Conservation (phyloP, 805 yeast species). For the Millerago galiae region DNA sequence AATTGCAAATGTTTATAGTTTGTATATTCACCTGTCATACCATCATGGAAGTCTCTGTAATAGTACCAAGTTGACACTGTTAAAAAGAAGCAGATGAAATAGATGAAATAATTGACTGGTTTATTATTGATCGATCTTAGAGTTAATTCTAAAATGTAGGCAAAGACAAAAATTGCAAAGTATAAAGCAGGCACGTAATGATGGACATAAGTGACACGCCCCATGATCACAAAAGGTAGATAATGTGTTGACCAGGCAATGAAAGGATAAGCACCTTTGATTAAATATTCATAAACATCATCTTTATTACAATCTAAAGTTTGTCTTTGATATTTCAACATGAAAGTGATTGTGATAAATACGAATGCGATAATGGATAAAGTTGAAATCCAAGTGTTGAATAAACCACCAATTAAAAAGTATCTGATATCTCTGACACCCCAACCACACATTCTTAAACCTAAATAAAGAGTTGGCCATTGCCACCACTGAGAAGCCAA, state of each 20-base stretch:
- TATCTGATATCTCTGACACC: conserved; percentile 46
- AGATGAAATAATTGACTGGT: conserved; percentile 30
- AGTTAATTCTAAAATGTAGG: conserved; percentile 24
- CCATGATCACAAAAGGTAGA: conserved; percentile 87
- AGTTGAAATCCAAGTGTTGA: conserved; percentile 70
- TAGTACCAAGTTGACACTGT: conserved; percentile 54
- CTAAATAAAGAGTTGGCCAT: conserved; percentile 74
- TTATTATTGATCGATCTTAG: conserved; percentile 16
- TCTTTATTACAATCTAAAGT: conserved; percentile 35
- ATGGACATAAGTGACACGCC: conserved; percentile 94
- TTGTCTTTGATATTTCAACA: conserved; percentile 70
- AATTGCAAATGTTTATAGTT: conserved; percentile 47
- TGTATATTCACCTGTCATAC: conserved; percentile 57
- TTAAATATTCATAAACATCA: conserved; percentile 35
- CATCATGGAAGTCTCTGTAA: conserved; percentile 68
- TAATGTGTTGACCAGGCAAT: conserved; percentile 87
- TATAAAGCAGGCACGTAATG: conserved; percentile 94
- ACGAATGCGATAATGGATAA: conserved; percentile 46
- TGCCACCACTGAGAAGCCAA: conserved; percentile 75
- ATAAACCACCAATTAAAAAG: conserved; percentile 68
- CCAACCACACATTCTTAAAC: conserved; percentile 77
- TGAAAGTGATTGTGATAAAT: conserved; percentile 31
- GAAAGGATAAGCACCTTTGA: conserved; percentile 80
- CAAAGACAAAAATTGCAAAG: conserved; percentile 76
- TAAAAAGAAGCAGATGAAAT: conserved; percentile 38